Conservation (phyloP, 805 yeast genomes). For the Myxozyma monticola region DNA sequence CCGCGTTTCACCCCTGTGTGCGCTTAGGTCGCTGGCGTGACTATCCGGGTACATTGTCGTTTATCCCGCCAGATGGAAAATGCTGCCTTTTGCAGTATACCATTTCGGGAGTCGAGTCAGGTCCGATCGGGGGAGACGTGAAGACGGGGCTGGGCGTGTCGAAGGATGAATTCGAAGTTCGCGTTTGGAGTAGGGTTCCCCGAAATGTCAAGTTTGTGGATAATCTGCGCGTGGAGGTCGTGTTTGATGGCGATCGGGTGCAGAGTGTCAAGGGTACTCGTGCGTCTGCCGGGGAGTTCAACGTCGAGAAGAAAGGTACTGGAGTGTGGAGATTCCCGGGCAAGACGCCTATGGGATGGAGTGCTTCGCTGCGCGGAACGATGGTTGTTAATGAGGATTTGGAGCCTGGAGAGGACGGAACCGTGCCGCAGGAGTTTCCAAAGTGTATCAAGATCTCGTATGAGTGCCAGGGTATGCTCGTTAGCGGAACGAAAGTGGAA, state of each 20-base stretch:
- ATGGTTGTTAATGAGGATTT: slow-evolving; percentile 41
- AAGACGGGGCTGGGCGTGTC: slow-evolving; percentile 53
- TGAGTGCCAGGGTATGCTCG: slow-evolving; percentile 63
- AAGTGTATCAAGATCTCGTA: slow-evolving; percentile 53
- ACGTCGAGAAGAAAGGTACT: slow-evolving; percentile 50
- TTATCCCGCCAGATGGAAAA: slow-evolving; percentile 88
- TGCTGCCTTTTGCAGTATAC: slow-evolving; percentile 39
- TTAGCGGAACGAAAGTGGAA: slow-evolving; percentile 73
- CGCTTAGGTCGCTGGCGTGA: slow-evolving; percentile 53
- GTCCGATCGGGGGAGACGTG: slow-evolving; percentile 57
- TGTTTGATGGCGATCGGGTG: slow-evolving; percentile 36
- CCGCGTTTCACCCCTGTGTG: slow-evolving; percentile 73
- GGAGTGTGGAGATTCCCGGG: slow-evolving; percentile 73
- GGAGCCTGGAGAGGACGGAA: slow-evolving; percentile 28
- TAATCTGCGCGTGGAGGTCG: slow-evolving; percentile 47
- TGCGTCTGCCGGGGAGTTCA: slow-evolving; percentile 76
- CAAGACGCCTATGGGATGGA: slow-evolving; percentile 59
- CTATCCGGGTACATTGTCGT: slow-evolving; percentile 53
- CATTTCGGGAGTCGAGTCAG: slow-evolving; percentile 51
- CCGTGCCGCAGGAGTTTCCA: slow-evolving; percentile 41
- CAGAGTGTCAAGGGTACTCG: slow-evolving; percentile 55
- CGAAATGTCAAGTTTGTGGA: slow-evolving; percentile 51
- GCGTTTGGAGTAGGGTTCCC: slow-evolving; percentile 49
- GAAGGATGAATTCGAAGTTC: slow-evolving; percentile 63
- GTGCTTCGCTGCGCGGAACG: slow-evolving; percentile 66